Base-by-base conservation (phyloP, 208 protist species). In the Wallacemonas rigidus region DNA sequence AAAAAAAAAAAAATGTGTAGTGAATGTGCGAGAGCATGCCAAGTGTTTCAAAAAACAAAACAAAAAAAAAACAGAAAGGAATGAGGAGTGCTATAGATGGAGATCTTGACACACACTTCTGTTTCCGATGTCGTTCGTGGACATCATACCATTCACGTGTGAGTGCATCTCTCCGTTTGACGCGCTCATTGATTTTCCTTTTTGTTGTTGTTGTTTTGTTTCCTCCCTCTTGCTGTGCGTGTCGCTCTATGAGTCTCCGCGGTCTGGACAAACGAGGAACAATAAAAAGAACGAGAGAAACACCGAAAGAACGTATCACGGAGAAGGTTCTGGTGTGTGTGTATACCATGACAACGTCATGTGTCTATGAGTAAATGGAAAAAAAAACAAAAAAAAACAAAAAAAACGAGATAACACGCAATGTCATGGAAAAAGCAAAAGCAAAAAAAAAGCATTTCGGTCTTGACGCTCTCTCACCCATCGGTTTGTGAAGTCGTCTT, bases 341-440 rank as follows among this genome's bases (percentile, higher is more conserved):
- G 26, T 26, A 26, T 26, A 26, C 8, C 45, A 50, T 50, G 45
- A 50, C 12, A 14, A 14, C 45, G 6, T 50, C 45, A 50, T 56
- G 51, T n/a, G 35, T 62, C 56, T 62, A 62, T 62, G 56, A 7
- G 26, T 58, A 58, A 58, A 8, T 38, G 6, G 14, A 15, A 62
- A 41, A 62, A 62, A 15, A 26, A 62, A 62, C 0, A 62, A 41
- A 62, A 62, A 15, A 26, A 62, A 62, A 62, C 6, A 62, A 43
- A 62, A 62, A 62, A 62, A 4, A 62, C 38, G 7, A 43, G 56
- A 14, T 38, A 38, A 62, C 38, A 62, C 4, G 8, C 14, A 62
- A 36, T 26, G 7, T 48, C 38, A 62, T 14, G 43, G 43, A 62
- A 43, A 44, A 62, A 15, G 1, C 38, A 62, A 62, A 62, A 62